A percentile compares a stretch with the other conserved stretches of the same genome.
Evolutionary conservation across 331 rosid genomes (phyloP).

Genomic region (Quercus phellos): DNA sequence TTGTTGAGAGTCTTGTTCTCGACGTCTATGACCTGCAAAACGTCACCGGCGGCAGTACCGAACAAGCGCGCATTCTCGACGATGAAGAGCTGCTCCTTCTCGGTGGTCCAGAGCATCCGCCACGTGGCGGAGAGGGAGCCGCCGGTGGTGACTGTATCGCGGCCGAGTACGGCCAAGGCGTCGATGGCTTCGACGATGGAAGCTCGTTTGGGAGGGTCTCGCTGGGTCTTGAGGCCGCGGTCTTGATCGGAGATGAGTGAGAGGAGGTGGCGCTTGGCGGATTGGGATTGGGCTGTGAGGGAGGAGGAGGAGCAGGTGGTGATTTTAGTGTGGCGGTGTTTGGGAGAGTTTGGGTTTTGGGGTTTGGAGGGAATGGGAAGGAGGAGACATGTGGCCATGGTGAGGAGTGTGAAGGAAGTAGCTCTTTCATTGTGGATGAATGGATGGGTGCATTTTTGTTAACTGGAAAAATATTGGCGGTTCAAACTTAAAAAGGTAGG

Average conservation of each 20-base stretch:
- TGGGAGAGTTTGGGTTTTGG: constrained; percentile 18
- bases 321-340: constrained; percentile 20
- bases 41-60: constrained; percentile 78
- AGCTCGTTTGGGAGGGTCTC: constrained; percentile 32
- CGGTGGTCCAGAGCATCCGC: constrained; percentile 91
- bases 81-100: constrained; percentile 92
- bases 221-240: constrained; percentile 75
- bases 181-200: constrained; percentile 57
- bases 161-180: constrained; percentile 38
- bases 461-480: constrained; percentile 16
- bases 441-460: background rate
- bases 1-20: constrained; percentile 53
- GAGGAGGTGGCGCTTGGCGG: constrained; percentile 58
- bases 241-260: constrained; percentile 72
- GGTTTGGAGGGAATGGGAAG: constrained; percentile 26
- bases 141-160: constrained; percentile 54
- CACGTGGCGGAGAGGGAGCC: constrained; percentile 69
- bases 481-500: background rate
- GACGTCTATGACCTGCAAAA: constrained; percentile 88
- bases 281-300: constrained; percentile 42
- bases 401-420: background rate
- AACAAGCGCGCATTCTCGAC: constrained; percentile 64
- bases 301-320: constrained; percentile 66
- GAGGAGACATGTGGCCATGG: constrained; percentile 46
- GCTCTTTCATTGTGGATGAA: no score